A percentile compares a stretch with the other conserved stretches of the same genome.
phyloP scores from a whole-genome alignment of 768 basidiomycete genomes.

The Neoboletus subvelutipes region DNA sequence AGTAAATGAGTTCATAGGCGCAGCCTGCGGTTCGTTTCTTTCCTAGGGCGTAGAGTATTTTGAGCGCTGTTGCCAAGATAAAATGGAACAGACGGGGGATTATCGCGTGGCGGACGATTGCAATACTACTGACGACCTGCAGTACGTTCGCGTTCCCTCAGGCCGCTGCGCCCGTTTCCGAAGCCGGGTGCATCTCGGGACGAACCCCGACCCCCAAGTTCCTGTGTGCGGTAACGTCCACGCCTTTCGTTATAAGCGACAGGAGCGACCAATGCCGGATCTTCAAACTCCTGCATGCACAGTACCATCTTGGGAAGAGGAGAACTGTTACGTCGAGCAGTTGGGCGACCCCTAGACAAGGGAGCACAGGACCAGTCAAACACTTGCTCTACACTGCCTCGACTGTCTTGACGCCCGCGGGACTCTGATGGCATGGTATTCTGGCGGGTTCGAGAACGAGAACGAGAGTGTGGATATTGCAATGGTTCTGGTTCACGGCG shows the following conservation, averaged over 20 bases:
- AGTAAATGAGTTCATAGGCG: slow-evolving; percentile 22
- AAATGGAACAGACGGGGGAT: neutral
- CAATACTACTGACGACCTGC: slow-evolving; percentile 27
- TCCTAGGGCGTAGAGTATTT: slow-evolving; percentile 14
- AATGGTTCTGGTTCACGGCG: slow-evolving; percentile 41
- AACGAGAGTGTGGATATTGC: slow-evolving; percentile 38
- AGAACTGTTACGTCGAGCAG: slow-evolving; percentile 54
- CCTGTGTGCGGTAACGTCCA: slow-evolving; percentile 55
- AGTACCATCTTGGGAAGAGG: slow-evolving; percentile 51
- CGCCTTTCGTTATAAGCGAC: slow-evolving; percentile 35
- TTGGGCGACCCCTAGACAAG: slow-evolving; percentile 44
- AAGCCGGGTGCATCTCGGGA: slow-evolving; percentile 57
- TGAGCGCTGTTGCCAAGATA: slow-evolving; percentile 6
- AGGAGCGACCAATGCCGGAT: slow-evolving; percentile 28
- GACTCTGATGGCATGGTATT: slow-evolving; percentile 7
- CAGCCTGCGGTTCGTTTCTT: slow-evolving; percentile 23
- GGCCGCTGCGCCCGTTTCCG: slow-evolving; percentile 64
- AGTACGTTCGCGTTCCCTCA: slow-evolving; percentile 44
- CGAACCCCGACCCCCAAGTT: slow-evolving; percentile 45
- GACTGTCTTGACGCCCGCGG: slow-evolving; percentile 24
- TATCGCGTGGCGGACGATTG: slow-evolving; percentile 1
- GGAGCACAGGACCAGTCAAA: slow-evolving; percentile 48
- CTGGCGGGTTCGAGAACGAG: slow-evolving; percentile 39
- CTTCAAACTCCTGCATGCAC: slow-evolving; percentile 35
- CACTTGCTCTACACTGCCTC: slow-evolving; percentile 43